Conservation (phyloP, 768 basidiomycete genomes). For the Xerocomus brunneocitrinus region DNA sequence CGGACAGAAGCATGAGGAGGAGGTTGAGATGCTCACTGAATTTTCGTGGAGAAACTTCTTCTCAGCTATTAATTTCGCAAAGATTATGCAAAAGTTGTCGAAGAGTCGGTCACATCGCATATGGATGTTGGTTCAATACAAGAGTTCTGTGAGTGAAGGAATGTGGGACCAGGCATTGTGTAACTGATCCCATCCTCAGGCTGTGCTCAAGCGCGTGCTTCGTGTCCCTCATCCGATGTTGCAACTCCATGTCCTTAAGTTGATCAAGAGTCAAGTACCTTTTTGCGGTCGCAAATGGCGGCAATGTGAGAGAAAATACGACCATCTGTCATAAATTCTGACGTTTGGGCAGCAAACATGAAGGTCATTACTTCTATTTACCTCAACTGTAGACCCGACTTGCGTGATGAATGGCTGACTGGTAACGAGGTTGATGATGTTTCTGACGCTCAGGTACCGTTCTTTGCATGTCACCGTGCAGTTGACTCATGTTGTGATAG, state of each 20-base stretch:
- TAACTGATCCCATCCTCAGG: slow-evolving; percentile 44
- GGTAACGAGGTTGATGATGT: slow-evolving; percentile 89
- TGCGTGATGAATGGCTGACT: slow-evolving; percentile 96
- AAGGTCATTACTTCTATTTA: slow-evolving; percentile 99
- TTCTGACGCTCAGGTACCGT: slow-evolving; percentile 77
- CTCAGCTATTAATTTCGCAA: slow-evolving; percentile 93
- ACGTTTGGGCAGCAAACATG: slow-evolving; percentile 78
- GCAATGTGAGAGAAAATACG: slow-evolving; percentile 59
- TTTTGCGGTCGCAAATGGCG: slow-evolving; percentile 98
- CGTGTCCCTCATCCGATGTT: slow-evolving; percentile 92
- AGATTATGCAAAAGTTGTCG: slow-evolving; percentile 95
- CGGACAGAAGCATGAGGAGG: slow-evolving; percentile 75
- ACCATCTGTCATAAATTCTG: slow-evolving; percentile 4
- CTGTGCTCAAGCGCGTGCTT: slow-evolving; percentile 91
- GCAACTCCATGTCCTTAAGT: slow-evolving; percentile 90
- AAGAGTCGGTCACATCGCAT: slow-evolving; percentile 94
- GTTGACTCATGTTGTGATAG: slow-evolving; percentile 37
- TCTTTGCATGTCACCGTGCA: slow-evolving; percentile 3
- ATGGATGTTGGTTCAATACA: slow-evolving; percentile 95
- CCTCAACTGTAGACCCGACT: slow-evolving; percentile 92
- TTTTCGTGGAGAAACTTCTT: slow-evolving; percentile 99
- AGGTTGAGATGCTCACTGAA: slow-evolving; percentile 87
- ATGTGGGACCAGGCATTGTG: neutral
- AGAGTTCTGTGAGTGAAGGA: slow-evolving; percentile 76
- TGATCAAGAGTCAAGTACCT: slow-evolving; percentile 98